phyloP scores from a whole-genome alignment of 257 asterid species.

The Solanum dulcamara region DNA sequence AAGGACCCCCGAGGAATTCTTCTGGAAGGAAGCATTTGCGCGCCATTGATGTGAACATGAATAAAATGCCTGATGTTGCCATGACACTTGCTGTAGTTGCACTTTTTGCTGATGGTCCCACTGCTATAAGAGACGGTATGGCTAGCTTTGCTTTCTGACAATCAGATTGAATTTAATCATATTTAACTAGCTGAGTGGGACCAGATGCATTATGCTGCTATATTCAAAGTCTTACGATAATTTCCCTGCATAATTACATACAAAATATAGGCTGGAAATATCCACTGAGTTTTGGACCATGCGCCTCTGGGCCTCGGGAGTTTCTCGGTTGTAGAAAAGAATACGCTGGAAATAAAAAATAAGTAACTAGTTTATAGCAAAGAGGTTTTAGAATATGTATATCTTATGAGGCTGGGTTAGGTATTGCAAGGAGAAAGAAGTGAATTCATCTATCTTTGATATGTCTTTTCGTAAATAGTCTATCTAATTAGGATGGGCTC shows the following conservation, averaged over 20 bases:
- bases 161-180: not conserved
- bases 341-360: not conserved
- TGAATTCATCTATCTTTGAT: not conserved
- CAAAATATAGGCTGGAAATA: not conserved
- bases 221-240: not conserved
- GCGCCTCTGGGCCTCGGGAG: not conserved
- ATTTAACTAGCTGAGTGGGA: not conserved
- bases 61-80: conserved; percentile 98
- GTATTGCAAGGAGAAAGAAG: not conserved
- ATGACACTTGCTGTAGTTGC: conserved; percentile 98
- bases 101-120: conserved; percentile 86
- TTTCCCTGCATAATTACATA: not conserved
- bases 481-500: not conserved
- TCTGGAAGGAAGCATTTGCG: conserved; percentile 71
- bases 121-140: conserved; percentile 90
- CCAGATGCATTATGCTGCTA: not conserved
- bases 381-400: not conserved
- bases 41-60: conserved; percentile 85
- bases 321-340: not conserved
- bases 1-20: conserved; percentile 55
- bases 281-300: not conserved
- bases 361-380: not conserved
- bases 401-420: not conserved
- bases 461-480: not conserved
- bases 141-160: not conserved